Base-by-base conservation (phyloP, 192 early-diverging fungal species). In the Coemansia sp. region DNA sequence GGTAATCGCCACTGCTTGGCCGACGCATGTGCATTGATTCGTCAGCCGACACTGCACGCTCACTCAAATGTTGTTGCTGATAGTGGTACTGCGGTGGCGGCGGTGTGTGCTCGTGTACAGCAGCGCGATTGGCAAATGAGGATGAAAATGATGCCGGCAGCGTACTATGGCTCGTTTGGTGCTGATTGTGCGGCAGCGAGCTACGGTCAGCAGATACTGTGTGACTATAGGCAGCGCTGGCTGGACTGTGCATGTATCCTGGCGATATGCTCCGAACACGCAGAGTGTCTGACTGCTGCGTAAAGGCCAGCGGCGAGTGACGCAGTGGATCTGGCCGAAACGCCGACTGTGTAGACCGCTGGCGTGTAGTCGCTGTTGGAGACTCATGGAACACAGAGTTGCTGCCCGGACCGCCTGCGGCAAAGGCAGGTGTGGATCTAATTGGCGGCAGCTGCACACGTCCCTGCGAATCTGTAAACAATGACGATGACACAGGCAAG, bases 371-470 rank as follows among this genome's bases (percentile, higher is more conserved):
- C 1, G 59, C 37, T 2, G 27, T 21, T 14, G 47, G 41, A 4
- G 39, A 27, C 21, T 57, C 43, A 29, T 27, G 9, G 60, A 47
- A 15, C 14, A 12, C 14, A 4, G 14, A 15, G 41, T n/a, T 45
- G 14, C 41, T 45, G 15, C 41, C 41, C 3, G 41, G 9, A 12
- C 19, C 48, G 25, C 22, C 58, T 2, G 58, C 41, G 12, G 60
- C 32, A 52, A 62, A 53, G 19, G 19, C 59, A 0, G 59, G 64
- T 17, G 65, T 37, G 3, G 67, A 65, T 39, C 75, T 52, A 54
- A 80, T 75, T 1, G 78, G 73, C 21, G 72, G 78, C 55, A 80
- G 61, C 54, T 71, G 65, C 21, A 75, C 61, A 17, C 78, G 68
- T 12, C 78, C 69, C 27, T 65, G 69, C 0, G 67, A n/a, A 54